Evolutionary conservation across 345 rosid species (phyloP).

Genomic region (Sonneratia alba): DNA sequence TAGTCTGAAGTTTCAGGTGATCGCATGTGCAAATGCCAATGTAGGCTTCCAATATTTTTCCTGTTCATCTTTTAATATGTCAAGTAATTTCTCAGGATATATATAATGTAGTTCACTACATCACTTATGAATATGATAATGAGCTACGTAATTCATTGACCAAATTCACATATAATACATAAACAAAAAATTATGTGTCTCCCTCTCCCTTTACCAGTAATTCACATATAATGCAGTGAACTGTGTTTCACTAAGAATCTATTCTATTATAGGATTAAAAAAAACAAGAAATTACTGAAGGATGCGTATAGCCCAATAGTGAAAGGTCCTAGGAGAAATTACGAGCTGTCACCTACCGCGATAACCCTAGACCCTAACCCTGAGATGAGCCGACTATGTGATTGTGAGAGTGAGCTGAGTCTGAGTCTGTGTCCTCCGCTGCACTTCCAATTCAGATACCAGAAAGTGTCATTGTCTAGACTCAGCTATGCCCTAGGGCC

Average conservation of each 20-base stretch:
- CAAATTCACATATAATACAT: too few relatives aligned
- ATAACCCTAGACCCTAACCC: conserved; percentile 1
- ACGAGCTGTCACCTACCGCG: neutral
- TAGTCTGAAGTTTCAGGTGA: conserved; percentile 1
- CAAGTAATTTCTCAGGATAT: neutral
- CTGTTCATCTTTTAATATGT: neutral
- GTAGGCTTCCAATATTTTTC: neutral
- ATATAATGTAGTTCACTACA: neutral
- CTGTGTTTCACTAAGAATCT: too few relatives aligned
- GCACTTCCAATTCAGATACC: conserved; percentile 3
- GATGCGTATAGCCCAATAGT: neutral
- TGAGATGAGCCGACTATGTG: neutral
- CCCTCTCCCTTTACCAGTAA: too few relatives aligned
- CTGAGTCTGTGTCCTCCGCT: neutral
- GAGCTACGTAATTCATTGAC: too few relatives aligned
- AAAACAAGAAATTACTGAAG: neutral
- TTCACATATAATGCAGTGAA: too few relatives aligned
- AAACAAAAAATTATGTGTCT: too few relatives aligned
- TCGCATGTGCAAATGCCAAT: neutral
- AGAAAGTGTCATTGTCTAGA: neutral
- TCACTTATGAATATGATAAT: too few relatives aligned
- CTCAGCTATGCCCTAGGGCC: neutral
- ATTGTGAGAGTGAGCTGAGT: conserved; percentile 4
- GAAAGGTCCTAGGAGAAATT: conserved; percentile 2
- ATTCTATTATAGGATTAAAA: neutral